Percentiles rank a stretch among this genome's conserved stretches.
Conservation (phyloP, 1,284 basidiomycete genomes). For the Cryptococcus sp. region DNA sequence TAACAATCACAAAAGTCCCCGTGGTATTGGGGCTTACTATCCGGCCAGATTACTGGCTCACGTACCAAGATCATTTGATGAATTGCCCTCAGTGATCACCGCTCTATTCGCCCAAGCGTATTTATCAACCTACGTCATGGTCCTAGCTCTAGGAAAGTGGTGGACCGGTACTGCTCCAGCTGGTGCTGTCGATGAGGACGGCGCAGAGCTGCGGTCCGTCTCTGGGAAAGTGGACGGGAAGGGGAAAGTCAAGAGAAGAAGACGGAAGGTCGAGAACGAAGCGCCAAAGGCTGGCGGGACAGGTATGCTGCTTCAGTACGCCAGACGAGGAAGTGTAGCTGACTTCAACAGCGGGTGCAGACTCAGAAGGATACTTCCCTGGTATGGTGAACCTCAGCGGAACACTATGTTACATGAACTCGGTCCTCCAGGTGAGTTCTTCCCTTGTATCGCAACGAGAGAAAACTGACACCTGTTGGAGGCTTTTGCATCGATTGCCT, state of each 20-base stretch:
- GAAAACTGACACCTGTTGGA: slow-evolving; percentile 40
- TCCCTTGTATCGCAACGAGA: neutral
- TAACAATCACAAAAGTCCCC: neutral
- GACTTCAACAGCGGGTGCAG: neutral
- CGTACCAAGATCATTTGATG: neutral
- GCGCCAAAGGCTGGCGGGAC: neutral
- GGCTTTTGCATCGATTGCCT: slow-evolving; percentile 79
- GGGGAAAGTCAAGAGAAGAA: slow-evolving; percentile 25
- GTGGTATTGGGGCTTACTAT: neutral
- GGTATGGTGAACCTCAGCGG: slow-evolving; percentile 92
- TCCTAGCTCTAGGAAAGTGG: neutral
- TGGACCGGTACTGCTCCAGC: neutral
- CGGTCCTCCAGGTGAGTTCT: slow-evolving; percentile 74
- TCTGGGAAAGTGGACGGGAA: neutral
- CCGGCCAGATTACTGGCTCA: too few species aligned
- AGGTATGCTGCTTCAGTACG: neutral
- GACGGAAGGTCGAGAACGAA: slow-evolving; percentile 19
- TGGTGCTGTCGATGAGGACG: neutral
- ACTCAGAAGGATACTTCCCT: slow-evolving; percentile 61
- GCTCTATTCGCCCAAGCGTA: neutral
- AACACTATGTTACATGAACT: slow-evolving; percentile 93
- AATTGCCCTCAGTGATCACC: neutral
- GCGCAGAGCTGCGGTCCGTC: too few species aligned
- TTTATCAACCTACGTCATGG: neutral
- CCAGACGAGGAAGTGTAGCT: neutral